Evolutionary conservation across 2,329 filamentous ascomycete species (phyloP), one percentile per base, ranked within the genome.

Genomic region (Trichoderma koningii): DNA sequence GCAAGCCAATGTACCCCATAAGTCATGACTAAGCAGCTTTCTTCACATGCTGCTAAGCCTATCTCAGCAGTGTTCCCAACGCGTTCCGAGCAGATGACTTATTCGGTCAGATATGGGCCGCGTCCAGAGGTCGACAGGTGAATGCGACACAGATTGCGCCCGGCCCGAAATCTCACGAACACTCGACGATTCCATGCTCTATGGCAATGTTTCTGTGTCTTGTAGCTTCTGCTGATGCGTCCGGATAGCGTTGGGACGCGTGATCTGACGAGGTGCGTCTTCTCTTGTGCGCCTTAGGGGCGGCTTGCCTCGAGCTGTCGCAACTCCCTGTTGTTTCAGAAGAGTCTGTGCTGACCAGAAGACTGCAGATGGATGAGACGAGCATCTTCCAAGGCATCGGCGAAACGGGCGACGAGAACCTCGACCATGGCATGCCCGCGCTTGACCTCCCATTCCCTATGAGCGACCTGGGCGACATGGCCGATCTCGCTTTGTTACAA

Each of bases 291-390:
- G 23, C 19, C 15, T 3, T 14, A 21, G 9, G n/a, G 52, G 41
- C 3, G 5, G 12, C 26, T 38, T 21, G 6, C 26, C 23, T 10
- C 48, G 26, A 52, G 38, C 45, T 21, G 14, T 34, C 38, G 34
- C 48, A 38, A 6, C n/a, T 38, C 14, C 34, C 47, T 41, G n/a
- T 44, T 6, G 23, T 7, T 23, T 17, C 15, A 21, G 38, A 44
- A 47, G 9, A 14, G 38, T 7, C 19, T 53, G 48, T 30, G 48
- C 26, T 62, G 23, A 62, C 59, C 26, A 17, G 38, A 14, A n/a
- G 38, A 14, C 34, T 26, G 17, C 17, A 62, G 59, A 72, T 71
- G 69, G 66, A 71, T 7, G 66, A 68, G 28, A 66, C 42, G 19
- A 51, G 45, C 10, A 9, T 66, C 28, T 64, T 64, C 38, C n/a